phyloP scores from a whole-genome alignment of 768 basidiomycete genomes.

The Trametes cinnabarina region DNA sequence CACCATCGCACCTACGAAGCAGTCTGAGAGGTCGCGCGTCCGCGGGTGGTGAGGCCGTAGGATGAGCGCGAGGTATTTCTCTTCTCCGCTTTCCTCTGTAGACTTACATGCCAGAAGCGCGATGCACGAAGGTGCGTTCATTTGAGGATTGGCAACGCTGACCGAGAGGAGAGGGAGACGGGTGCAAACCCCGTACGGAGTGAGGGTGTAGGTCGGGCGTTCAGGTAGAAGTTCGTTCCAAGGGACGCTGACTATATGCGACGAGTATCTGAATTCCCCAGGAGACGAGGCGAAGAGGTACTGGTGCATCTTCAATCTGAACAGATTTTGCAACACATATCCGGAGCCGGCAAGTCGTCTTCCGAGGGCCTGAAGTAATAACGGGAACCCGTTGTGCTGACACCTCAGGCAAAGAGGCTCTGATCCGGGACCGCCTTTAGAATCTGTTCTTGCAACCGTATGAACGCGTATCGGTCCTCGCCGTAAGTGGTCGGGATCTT shows the following conservation, averaged over 20 bases:
- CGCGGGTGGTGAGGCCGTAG: background rate
- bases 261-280: background rate
- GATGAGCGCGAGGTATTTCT: background rate
- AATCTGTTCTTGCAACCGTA: slow-evolving; percentile 13
- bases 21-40: background rate
- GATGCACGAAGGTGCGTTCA: background rate
- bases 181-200: slow-evolving; percentile 6
- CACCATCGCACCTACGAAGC: background rate
- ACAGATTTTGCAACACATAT: background rate
- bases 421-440: slow-evolving; percentile 12
- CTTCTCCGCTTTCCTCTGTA: background rate
- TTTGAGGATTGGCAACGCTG: background rate
- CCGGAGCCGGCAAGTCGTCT: background rate
- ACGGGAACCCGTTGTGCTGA: background rate
- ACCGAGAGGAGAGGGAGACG: slow-evolving; percentile 2
- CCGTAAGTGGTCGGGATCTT: slow-evolving; percentile 13
- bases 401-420: slow-evolving; percentile 14
- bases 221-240: background rate
- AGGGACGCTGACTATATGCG: background rate
- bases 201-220: background rate
- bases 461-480: slow-evolving; percentile 14
- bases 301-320: background rate
- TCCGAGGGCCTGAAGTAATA: background rate
- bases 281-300: slow-evolving; percentile 6
- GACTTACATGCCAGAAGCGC: slow-evolving; percentile 7